Base-by-base conservation (phyloP, 352 stramenopile genomes). In the Globisporangium solare region DNA sequence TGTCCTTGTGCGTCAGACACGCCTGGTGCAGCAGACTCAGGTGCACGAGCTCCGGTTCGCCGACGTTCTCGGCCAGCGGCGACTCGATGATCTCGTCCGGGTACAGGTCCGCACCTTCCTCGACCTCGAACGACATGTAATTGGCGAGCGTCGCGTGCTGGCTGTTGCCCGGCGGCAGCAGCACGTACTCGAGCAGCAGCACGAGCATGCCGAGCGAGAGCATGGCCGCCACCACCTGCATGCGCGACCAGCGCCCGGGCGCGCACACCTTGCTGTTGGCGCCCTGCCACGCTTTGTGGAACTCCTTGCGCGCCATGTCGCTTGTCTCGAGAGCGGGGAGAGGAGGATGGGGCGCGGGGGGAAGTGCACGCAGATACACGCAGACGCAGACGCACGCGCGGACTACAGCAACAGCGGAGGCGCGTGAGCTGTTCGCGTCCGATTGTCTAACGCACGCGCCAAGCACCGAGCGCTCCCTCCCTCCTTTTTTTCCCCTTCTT, bases 1-100 rank as follows among this genome's bases (percentile, higher is more conserved):
- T 80, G 48, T 81, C 69, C 22, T 67, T 68, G 50, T 71, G 39
- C 13, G 39, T 60, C n/a, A 62, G 17, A 37, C 75, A 88, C 52
- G 66, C 71, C 20, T 74, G 58, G 41, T 88, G 75, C 51, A 88
- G 58, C 42, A 78, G 59, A 50, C 66, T 73, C 53, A 88, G 61
- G 39, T 88, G 73, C 54, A 86, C 55, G 27, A 75, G 54, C 32
- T 86, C 74, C 2, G 39, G 15, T 12, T 69, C 60, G 15, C 48
- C 45, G 18, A 77, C 71, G 13, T 76, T 54, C 15, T 65, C 41
- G 17, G 68, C 68, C 61, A 70, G 73, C 13, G 67, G 17, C 22
- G 67, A 77, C 42, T 63, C 45, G 22, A 82, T 52, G 61, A 79
- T 76, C 49, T 70, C 65, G 22, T 70, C 65, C 17, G 73, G 73